Percentiles rank a stretch among this genome's conserved stretches.
phyloP scores from a whole-genome alignment of 306 rosid genomes.

The Leucaena leucocephala region DNA sequence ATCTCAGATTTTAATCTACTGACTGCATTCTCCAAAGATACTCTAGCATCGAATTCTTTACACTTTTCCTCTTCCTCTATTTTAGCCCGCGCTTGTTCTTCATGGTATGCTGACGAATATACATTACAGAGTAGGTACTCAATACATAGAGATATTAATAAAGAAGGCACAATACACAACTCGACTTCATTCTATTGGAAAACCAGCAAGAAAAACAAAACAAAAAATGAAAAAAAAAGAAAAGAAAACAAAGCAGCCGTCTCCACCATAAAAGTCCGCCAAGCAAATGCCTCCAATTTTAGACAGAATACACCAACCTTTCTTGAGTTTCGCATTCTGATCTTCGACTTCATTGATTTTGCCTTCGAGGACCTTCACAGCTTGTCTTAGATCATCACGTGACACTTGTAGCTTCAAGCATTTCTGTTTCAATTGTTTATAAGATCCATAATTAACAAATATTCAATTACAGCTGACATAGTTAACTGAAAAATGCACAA shows the following conservation, averaged over 20 bases:
- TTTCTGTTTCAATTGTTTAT: slow-evolving; percentile 63
- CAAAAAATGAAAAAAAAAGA: too few relatives aligned
- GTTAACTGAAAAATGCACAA: neutral
- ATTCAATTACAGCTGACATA: neutral
- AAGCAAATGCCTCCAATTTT: neutral
- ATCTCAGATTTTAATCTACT: slow-evolving; percentile 60
- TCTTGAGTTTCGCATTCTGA: slow-evolving; percentile 44
- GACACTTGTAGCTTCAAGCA: slow-evolving; percentile 43
- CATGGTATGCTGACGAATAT: slow-evolving; percentile 47
- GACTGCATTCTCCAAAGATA: slow-evolving; percentile 58
- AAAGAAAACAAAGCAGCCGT: neutral
- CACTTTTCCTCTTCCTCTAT: slow-evolving; percentile 51
- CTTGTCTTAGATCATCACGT: slow-evolving; percentile 64
- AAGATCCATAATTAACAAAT: neutral
- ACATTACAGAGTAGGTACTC: slow-evolving; percentile 8
- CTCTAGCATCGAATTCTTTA: slow-evolving; percentile 53
- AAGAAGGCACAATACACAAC: neutral
- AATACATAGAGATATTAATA: neutral
- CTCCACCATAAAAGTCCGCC: neutral
- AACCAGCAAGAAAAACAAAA: neutral
- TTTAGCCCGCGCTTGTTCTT: slow-evolving; percentile 42
- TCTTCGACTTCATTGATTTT: slow-evolving; percentile 39
- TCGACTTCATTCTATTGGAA: neutral
- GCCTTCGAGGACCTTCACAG: slow-evolving; percentile 52
- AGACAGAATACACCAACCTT: slow-evolving; percentile 44